A percentile compares a stretch with the other conserved stretches of the same genome.
These are phyloP conservation scores for Pouteria campechiana DNA, from an alignment of 179 eudicot species.

Conservation along the genomic window DNA sequence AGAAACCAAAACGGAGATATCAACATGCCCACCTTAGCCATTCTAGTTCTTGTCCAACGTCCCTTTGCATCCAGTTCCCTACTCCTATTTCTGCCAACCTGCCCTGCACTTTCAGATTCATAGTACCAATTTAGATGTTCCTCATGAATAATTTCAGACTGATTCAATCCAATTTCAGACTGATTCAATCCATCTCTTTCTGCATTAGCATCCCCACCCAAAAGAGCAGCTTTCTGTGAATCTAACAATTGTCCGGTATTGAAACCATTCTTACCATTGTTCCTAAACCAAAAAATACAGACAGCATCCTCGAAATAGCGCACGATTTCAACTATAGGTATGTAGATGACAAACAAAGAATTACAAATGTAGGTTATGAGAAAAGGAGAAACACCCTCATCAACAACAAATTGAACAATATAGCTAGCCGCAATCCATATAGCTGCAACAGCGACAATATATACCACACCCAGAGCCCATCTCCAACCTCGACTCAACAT, in stretches of 20 bases:
- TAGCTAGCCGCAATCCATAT: conserved; percentile 98
- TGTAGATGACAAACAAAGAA: conserved; percentile 69
- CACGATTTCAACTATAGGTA: conserved; percentile 65
- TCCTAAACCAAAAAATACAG: conserved; percentile 58
- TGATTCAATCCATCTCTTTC: conserved; percentile 13
- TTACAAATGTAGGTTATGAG: conserved; percentile 87
- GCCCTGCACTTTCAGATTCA: conserved; percentile 5
- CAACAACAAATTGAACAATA: conserved; percentile 91
- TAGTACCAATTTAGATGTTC: conserved; percentile 4
- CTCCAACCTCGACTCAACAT: conserved; percentile 60
- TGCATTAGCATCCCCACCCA: too few relatives aligned
- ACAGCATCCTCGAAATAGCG: conserved; percentile 58
- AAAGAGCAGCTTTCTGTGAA: conserved; percentile 60
- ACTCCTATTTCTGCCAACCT: conserved; percentile 10
- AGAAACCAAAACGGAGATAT: conserved; percentile 95
- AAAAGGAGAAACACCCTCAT: conserved; percentile 80
- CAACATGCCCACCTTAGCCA: conserved; percentile 79
- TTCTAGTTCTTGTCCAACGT: conserved; percentile 82
- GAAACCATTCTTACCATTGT: conserved; percentile 8
- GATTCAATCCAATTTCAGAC: conserved; percentile 7
- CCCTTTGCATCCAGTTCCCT: conserved; percentile 60
- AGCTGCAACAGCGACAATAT: conserved; percentile 66
- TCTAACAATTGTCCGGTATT: conserved; percentile 22
- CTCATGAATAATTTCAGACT: conserved; percentile 4
- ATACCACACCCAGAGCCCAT: conserved; percentile 74